phyloP scores from a whole-genome alignment of 306 rosid species.

The Castanea sativa region DNA sequence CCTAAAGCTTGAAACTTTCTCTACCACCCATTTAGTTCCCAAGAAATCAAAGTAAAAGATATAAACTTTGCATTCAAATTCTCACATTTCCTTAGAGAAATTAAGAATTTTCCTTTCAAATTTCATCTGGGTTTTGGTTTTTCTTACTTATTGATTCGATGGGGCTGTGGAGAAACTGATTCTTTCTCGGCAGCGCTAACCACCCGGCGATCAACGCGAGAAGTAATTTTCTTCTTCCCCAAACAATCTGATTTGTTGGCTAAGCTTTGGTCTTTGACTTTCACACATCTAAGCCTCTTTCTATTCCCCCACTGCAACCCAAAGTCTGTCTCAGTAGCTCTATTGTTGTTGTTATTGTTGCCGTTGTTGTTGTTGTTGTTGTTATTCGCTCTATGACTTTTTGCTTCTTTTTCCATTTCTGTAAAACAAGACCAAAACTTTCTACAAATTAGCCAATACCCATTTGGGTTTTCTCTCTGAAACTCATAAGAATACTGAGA shows the following conservation, averaged over 20 bases:
- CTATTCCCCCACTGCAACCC: slow-evolving; percentile 58
- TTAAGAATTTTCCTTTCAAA: not conserved
- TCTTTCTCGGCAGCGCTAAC: slow-evolving; percentile 28
- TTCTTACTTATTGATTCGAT: slow-evolving; percentile 44
- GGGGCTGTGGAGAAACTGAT: slow-evolving; percentile 25
- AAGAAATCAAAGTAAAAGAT: not conserved
- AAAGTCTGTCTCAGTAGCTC: slow-evolving; percentile 43
- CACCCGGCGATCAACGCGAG: slow-evolving; percentile 30
- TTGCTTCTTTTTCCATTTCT: slow-evolving; percentile 49
- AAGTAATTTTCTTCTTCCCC: slow-evolving; percentile 38
- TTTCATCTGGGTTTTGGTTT: not conserved
- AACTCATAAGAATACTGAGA: not conserved
- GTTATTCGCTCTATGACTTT: slow-evolving; percentile 25
- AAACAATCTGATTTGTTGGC: slow-evolving; percentile 24
- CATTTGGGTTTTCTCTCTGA: not conserved
- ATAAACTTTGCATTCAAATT: not conserved
- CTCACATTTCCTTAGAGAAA: not conserved
- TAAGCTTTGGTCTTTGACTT: slow-evolving; percentile 35
- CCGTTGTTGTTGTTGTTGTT: not conserved
- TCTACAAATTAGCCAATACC: slow-evolving; percentile 1
- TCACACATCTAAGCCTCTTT: slow-evolving; percentile 51
- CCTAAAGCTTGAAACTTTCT: not conserved
- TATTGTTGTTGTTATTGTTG: not conserved
- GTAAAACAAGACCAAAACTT: slow-evolving; percentile 25
- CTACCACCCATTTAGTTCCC: not conserved